Evolutionary conservation across 148 eudicot species (phyloP), one percentile per base, ranked within the genome.

Genomic region (Rhododendron henanense): DNA sequence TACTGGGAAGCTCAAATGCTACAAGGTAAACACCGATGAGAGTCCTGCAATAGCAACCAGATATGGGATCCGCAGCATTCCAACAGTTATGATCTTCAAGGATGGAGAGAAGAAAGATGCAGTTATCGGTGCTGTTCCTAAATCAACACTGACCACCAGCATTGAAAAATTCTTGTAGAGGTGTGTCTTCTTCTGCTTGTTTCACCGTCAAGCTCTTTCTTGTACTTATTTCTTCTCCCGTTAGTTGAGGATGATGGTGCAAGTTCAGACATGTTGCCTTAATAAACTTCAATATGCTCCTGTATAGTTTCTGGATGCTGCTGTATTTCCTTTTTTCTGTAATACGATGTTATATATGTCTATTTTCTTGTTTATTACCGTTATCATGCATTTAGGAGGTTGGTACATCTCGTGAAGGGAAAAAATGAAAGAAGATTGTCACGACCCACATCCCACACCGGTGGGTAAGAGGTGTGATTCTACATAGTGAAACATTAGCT

Each of bases 81-180:
- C 99, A 4, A 96, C 98, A 4, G 95, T 93, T 83, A 87, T 96
- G 39, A 91, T 96, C 86, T 96, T 95, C 93, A 96, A 96, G 90
- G 86, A 81, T 18, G 99, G 99, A 28, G 97, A 96, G 92, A 95
- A 93, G 93, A 96, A 94, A 89, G 98, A 96, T 28, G 90, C 97
- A 9, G 89, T 96, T 69, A 94, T 95, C 61, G 99, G 99, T n/a
- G 99, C 99, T 28, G 98, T 96, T 87, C 98, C 99, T 3, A 94
- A 94, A 83, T 50, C 94, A 13, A 94, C 97, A 18, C 89, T 96
- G 76, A 86, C 92, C 82, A 91, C 89, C 79, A 87, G 92, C 94
- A 95, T 96, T 48, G 98, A 96, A 83, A 96, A 95, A 85, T 92
- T 93, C 92, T 88, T 96, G 90, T 96, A 91, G 82, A 45, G 48